Base-by-base conservation (phyloP, 495 filamentous ascomycete genomes). In the Talaromyces liani region DNA sequence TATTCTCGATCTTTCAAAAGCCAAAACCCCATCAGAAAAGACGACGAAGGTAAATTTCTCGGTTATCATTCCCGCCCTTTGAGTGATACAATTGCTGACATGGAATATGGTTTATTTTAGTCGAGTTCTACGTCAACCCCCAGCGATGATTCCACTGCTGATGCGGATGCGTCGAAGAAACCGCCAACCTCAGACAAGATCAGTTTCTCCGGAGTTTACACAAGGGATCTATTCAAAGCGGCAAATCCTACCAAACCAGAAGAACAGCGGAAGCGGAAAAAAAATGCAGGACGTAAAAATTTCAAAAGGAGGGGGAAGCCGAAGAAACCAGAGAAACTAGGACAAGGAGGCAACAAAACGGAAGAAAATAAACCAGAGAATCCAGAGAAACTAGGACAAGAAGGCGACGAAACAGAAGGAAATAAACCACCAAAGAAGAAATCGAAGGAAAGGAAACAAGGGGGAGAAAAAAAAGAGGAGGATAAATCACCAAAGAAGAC, bases 151-250 rank as follows among this genome's bases (percentile, higher is more conserved):
- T 49, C 45, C 45, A 49, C 45, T 49, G 18, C n/a, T 49, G 18
- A 49, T 3, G 45, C 45, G 2, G 45, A 49, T 22, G 3, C n/a
- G 6, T 49, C n/a, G 18, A 20, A 49, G 18, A 49, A 41, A 41
- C 36, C 36, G 4, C 36, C 36, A 41, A 16, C 36, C 36, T 41
- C 36, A 6, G 36, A 41, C 36, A 41, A 16, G 3, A 41, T 41
- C 14, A 41, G 36, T 41, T 41, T 41, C 55, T 58, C 55, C 55
- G 14, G 20, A 25, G 31, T 34, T 12, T 34, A 34, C 22, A 29
- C 27, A 58, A 58, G 55, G 22, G 55, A 58, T 29, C 10, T 58
- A 31, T 58, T 58, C 55, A 31, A 58, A 60, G 29, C n/a, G 22
- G 9, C 58, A 18, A 60, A 20, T 59, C 36, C 22, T 59, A 33